A percentile compares a stretch with the other conserved stretches of the same genome.
phyloP scores from a whole-genome alignment of 495 filamentous ascomycete species.

The Lophiostoma macrostomum region DNA sequence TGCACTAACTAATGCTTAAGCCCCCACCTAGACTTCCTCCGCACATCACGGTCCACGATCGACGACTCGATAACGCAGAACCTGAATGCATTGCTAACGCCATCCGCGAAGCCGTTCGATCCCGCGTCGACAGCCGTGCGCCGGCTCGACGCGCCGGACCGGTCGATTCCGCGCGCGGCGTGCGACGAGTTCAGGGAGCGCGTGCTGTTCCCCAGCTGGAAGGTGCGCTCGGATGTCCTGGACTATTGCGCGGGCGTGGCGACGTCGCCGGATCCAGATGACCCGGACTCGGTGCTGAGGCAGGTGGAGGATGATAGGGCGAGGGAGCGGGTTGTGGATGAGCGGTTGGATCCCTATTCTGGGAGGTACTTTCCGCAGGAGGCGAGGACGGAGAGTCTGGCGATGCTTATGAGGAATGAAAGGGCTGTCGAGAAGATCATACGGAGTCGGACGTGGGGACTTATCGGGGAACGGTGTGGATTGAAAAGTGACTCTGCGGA shows the following conservation, averaged over 20 bases:
- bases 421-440: slow-evolving; percentile 84
- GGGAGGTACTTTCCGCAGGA: slow-evolving; percentile 80
- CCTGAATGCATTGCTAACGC: slow-evolving; percentile 84
- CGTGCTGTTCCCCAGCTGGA: slow-evolving; percentile 87
- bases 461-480: slow-evolving; percentile 78
- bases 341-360: slow-evolving; percentile 89
- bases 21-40: slow-evolving; percentile 92
- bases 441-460: slow-evolving; percentile 73
- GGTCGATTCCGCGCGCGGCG: slow-evolving; percentile 54
- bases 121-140: slow-evolving; percentile 69
- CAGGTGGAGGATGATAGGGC: slow-evolving; percentile 67
- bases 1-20: slow-evolving; percentile 23
- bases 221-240: slow-evolving; percentile 76
- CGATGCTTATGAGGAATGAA: slow-evolving; percentile 76
- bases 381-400: slow-evolving; percentile 77
- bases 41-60: slow-evolving; percentile 75
- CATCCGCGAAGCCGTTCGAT: slow-evolving; percentile 70
- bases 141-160: slow-evolving; percentile 42
- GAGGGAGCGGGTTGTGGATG: slow-evolving; percentile 76
- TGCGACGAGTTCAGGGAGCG: slow-evolving; percentile 74
- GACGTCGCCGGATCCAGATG: slow-evolving; percentile 79
- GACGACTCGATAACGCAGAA: slow-evolving; percentile 94
- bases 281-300: slow-evolving; percentile 71
- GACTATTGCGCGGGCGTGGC: slow-evolving; percentile 89
- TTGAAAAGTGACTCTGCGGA: slow-evolving; percentile 57